phyloP scores from a whole-genome alignment of 805 yeast genomes.

The Candida hungchunana region DNA sequence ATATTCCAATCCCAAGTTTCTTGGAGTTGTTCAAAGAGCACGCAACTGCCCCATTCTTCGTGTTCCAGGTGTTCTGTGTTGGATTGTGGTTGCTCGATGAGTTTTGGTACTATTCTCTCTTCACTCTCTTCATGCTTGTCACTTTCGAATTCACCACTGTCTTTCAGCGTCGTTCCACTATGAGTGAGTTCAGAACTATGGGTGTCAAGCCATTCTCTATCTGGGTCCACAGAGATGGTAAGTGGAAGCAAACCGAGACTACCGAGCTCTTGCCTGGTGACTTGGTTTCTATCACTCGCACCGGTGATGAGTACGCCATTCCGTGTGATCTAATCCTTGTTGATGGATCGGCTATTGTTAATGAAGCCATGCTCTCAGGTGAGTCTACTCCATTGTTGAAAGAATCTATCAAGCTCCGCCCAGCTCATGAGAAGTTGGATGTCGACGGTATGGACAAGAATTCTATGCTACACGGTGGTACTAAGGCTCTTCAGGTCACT shows the following conservation, averaged over 20 bases:
- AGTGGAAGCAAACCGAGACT: slow-evolving; percentile 70
- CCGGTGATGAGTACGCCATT: slow-evolving; percentile 84
- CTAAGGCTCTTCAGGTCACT: slow-evolving; percentile 90
- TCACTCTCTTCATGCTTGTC: slow-evolving; percentile 87
- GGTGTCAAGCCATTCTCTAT: slow-evolving; percentile 88
- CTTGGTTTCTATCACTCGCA: slow-evolving; percentile 79
- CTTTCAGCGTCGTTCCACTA: slow-evolving; percentile 90
- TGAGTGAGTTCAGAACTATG: slow-evolving; percentile 95
- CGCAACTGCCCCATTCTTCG: slow-evolving; percentile 97
- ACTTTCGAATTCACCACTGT: slow-evolving; percentile 93
- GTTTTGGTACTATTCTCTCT: slow-evolving; percentile 91
- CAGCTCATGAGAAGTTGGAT: slow-evolving; percentile 60
- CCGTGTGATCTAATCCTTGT: slow-evolving; percentile 89
- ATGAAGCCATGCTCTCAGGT: slow-evolving; percentile 98
- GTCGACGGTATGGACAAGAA: slow-evolving; percentile 85
- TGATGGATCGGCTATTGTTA: slow-evolving; percentile 91
- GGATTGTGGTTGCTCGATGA: slow-evolving; percentile 96
- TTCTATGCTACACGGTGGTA: slow-evolving; percentile 90
- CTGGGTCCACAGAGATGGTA: slow-evolving; percentile 61
- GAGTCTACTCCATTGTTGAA: slow-evolving; percentile 96
- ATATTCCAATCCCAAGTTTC: slow-evolving; percentile 93
- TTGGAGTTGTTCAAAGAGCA: slow-evolving; percentile 90
- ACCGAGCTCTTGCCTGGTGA: slow-evolving; percentile 88
- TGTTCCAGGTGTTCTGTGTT: slow-evolving; percentile 93
- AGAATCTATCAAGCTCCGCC: slow-evolving; percentile 85